Percentiles rank a stretch among this genome's conserved stretches.
Conservation (phyloP, 352 stramenopile species). For the Pilasporangium apinafurcum region DNA sequence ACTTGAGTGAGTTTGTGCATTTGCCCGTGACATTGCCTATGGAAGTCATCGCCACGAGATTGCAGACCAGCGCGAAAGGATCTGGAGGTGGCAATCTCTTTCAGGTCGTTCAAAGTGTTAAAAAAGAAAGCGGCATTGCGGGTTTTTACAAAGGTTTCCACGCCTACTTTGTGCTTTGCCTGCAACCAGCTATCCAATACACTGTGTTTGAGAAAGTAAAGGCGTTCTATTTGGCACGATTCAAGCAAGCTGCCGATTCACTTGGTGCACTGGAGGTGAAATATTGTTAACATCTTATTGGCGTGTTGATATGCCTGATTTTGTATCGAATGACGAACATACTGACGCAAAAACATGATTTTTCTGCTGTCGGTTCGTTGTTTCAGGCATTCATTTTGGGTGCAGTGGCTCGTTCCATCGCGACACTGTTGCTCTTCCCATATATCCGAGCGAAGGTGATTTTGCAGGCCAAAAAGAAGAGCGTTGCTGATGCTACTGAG, state of each 20-base stretch:
- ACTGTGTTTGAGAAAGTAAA: constrained; percentile 93
- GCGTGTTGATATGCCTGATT: neutral
- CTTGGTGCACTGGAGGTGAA: constrained; percentile 66
- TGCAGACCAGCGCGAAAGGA: constrained; percentile 63
- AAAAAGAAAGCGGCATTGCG: constrained; percentile 54
- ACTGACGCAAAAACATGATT: neutral
- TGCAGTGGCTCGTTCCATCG: constrained; percentile 90
- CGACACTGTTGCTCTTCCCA: constrained; percentile 95
- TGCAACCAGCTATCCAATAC: constrained; percentile 97
- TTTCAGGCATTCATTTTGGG: constrained; percentile 92
- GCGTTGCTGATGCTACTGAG: constrained; percentile 10
- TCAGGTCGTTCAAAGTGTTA: constrained; percentile 54
- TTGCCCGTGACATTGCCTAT: constrained; percentile 82
- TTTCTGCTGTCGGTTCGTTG: constrained; percentile 12
- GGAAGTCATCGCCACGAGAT: constrained; percentile 82
- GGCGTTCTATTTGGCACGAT: constrained; percentile 54
- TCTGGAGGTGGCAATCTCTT: constrained; percentile 30
- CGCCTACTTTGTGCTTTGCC: constrained; percentile 93
- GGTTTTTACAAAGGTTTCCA: constrained; percentile 87
- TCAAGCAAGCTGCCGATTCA: constrained; percentile 45
- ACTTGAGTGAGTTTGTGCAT: constrained; percentile 76
- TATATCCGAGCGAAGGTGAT: constrained; percentile 96
- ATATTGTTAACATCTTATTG: neutral
- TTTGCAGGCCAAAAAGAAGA: constrained; percentile 86
- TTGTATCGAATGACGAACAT: neutral